Conservation (phyloP, 1,284 basidiomycete species). For the Termitomyces sp. region DNA sequence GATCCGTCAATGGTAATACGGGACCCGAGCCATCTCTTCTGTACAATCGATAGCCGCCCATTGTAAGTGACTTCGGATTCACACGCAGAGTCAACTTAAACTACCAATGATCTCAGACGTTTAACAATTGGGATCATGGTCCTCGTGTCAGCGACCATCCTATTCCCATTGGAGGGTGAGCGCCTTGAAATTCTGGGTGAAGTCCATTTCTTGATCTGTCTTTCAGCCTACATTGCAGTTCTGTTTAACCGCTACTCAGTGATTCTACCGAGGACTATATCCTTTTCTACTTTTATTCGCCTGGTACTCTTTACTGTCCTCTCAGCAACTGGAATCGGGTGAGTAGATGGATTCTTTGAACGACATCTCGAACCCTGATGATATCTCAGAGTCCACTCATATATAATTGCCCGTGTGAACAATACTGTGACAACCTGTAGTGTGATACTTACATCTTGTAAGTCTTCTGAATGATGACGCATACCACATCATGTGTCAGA, state of each 20-base stretch:
- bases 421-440: slow-evolving; percentile 1
- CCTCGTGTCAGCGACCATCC: neutral
- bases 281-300: neutral
- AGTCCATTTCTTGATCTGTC: neutral
- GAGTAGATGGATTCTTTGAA: neutral
- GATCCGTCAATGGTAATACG: neutral
- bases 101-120: neutral
- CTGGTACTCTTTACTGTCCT: slow-evolving; percentile 4
- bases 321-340: slow-evolving; percentile 5
- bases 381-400: neutral
- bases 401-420: neutral
- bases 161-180: slow-evolving; percentile 3
- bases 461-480: neutral
- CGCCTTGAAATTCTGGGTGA: neutral
- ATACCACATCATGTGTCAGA: neutral
- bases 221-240: neutral
- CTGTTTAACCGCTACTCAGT: neutral
- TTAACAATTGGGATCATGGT: neutral
- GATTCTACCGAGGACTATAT: neutral
- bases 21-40: neutral
- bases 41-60: neutral
- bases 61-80: neutral
- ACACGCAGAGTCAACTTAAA: neutral
- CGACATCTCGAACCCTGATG: neutral
- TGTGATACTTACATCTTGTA: neutral